Evolutionary conservation across 495 filamentous ascomycete species (phyloP).

Genomic region (Xylaria scruposa): DNA sequence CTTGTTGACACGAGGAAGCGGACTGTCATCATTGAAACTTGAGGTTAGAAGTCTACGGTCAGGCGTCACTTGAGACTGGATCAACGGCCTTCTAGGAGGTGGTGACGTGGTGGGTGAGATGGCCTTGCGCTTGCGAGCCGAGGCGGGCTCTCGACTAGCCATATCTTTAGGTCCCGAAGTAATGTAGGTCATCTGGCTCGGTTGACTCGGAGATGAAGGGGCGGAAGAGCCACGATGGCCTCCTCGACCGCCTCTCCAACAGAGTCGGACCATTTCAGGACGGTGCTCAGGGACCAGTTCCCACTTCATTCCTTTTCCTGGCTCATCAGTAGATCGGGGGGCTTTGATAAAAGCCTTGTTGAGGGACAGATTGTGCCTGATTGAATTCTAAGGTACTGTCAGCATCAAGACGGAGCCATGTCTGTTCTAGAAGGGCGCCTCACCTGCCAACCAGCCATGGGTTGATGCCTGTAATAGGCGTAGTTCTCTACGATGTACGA

Average conservation of each 20-base stretch:
- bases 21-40: slow-evolving; percentile 63
- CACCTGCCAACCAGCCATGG: slow-evolving; percentile 83
- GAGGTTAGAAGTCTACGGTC: slow-evolving; percentile 54
- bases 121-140: slow-evolving; percentile 57
- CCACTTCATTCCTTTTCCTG: slow-evolving; percentile 99
- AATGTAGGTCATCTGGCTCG: slow-evolving; percentile 54
- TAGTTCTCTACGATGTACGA: slow-evolving; percentile 87
- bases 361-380: slow-evolving; percentile 92
- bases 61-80: slow-evolving; percentile 60
- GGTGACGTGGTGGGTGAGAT: slow-evolving; percentile 55
- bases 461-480: slow-evolving; percentile 85
- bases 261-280: slow-evolving; percentile 67
- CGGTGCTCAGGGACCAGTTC: slow-evolving; percentile 80
- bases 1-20: slow-evolving; percentile 58
- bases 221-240: slow-evolving; percentile 63
- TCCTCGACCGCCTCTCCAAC: slow-evolving; percentile 60
- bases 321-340: slow-evolving; percentile 88
- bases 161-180: slow-evolving; percentile 55
- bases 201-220: slow-evolving; percentile 61
- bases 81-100: slow-evolving; percentile 52
- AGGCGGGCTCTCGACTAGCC: slow-evolving; percentile 49
- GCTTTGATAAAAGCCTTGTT: slow-evolving; percentile 94
- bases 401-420: background rate
- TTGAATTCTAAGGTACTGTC: slow-evolving; percentile 74
- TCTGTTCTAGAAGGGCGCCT: slow-evolving; percentile 34